phyloP scores from a whole-genome alignment of 2,329 filamentous ascomycete genomes.

The Arthrinium puccinioides region DNA sequence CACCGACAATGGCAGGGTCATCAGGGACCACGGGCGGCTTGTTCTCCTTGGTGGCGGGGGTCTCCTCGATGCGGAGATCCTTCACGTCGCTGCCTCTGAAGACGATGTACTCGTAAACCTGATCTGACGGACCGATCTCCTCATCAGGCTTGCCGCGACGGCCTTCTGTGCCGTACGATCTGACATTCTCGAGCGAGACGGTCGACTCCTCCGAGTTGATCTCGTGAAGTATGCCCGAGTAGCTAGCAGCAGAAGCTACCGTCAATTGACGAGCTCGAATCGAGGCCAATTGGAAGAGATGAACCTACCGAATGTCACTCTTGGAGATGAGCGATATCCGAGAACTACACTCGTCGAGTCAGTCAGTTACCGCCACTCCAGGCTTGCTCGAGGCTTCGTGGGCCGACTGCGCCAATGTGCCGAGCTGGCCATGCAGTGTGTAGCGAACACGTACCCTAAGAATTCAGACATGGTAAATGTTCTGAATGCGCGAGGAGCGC shows the following conservation, averaged over 20 bases:
- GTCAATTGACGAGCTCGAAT: slow-evolving; percentile 7
- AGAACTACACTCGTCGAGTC: slow-evolving; percentile 49
- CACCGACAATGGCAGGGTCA: slow-evolving; percentile 93
- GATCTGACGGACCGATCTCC: slow-evolving; percentile 76
- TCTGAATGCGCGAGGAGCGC: slow-evolving; percentile 3
- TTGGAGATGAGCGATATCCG: slow-evolving; percentile 95
- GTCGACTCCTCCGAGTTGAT: slow-evolving; percentile 98
- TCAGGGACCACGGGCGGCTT: slow-evolving; percentile 75
- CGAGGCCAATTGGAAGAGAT: slow-evolving; percentile 5
- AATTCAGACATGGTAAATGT: slow-evolving; percentile 50
- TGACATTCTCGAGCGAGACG: slow-evolving; percentile 93
- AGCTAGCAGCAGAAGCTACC: slow-evolving; percentile 50
- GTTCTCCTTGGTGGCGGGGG: slow-evolving; percentile 65
- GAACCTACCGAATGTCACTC: slow-evolving; percentile 85
- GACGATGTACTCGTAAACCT: slow-evolving; percentile 96
- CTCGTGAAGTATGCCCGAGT: slow-evolving; percentile 91
- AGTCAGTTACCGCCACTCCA: background rate
- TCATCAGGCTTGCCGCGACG: slow-evolving; percentile 71
- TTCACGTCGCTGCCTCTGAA: slow-evolving; percentile 98
- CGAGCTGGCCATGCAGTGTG: slow-evolving; percentile 2
- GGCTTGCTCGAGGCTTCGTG: background rate
- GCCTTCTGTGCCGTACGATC: slow-evolving; percentile 89
- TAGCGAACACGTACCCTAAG: slow-evolving; percentile 40
- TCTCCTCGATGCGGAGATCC: slow-evolving; percentile 88
- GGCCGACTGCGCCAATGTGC: too few species aligned